Percentiles rank a stretch among this genome's conserved stretches.
Evolutionary conservation across 345 rosid genomes (phyloP).

Genomic region (Fremontodendron californicum): DNA sequence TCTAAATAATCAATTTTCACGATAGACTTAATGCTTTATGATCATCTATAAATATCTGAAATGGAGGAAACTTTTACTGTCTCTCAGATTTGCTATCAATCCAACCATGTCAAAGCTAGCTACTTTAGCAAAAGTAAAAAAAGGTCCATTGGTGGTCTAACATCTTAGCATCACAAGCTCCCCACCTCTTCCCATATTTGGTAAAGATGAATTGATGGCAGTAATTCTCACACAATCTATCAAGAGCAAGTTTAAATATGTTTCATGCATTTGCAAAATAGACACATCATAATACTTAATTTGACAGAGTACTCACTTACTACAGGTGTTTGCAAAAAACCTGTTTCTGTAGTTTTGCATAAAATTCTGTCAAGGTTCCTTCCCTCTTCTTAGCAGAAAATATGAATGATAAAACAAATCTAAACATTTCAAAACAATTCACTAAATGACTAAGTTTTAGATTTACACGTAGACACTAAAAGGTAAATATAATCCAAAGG

Average conservation of each 20-base stretch:
- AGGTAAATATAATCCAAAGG: not conserved
- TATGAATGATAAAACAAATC: not conserved
- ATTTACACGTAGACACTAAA: too few species aligned
- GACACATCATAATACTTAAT: not conserved
- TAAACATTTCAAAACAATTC: not conserved
- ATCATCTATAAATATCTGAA: not conserved
- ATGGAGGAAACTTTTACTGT: not conserved
- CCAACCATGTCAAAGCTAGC: not conserved
- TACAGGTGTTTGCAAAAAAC: not conserved
- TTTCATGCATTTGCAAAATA: not conserved
- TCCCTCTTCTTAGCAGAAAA: not conserved
- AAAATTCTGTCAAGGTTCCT: not conserved
- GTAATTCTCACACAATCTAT: not conserved
- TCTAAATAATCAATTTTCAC: too few species aligned
- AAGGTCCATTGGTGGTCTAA: not conserved
- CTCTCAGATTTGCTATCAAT: not conserved
- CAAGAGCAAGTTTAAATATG: not conserved
- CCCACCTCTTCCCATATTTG: not conserved
- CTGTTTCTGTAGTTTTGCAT: not conserved
- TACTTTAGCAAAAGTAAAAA: not conserved
- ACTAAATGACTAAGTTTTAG: not conserved
- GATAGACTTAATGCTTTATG: not conserved
- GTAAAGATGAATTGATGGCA: not conserved
- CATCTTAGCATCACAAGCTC: not conserved
- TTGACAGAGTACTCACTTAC: not conserved